Percentiles rank a stretch among this genome's conserved stretches.
Evolutionary conservation across 2,329 filamentous ascomycete species (phyloP).

Genomic region (Cercospora berteroae): DNA sequence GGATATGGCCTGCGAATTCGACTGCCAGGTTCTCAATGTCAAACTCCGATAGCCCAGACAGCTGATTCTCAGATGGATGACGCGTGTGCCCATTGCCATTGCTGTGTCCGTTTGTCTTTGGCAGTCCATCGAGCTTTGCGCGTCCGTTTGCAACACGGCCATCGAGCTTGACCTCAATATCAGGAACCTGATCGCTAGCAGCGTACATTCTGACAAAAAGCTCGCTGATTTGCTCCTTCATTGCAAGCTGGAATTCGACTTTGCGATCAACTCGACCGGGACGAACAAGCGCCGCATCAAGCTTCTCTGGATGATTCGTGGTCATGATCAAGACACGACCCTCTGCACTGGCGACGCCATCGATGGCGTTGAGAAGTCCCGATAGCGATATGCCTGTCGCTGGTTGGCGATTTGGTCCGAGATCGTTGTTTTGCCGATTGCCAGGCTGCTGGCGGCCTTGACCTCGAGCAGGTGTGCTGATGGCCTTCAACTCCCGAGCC

Average conservation of each 20-base stretch:
- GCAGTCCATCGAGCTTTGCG: constrained; percentile 12
- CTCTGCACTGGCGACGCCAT: constrained; percentile 77
- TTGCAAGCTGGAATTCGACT: constrained; percentile 57
- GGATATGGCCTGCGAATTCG: constrained; percentile 48
- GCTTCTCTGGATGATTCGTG: constrained; percentile 69
- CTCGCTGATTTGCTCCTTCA: constrained; percentile 42
- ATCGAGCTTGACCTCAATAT: constrained; percentile 13
- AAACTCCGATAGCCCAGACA: constrained; percentile 19
- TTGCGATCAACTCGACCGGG: constrained; percentile 70
- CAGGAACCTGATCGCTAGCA: constrained; percentile 26
- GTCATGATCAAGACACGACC: constrained; percentile 80
- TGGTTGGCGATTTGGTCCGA: constrained; percentile 22
- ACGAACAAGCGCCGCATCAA: constrained; percentile 65
- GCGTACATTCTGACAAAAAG: constrained; percentile 44
- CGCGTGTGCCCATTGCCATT: constrained; percentile 18
- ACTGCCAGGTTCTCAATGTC: constrained; percentile 44
- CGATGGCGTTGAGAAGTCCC: constrained; percentile 78
- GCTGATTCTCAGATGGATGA: constrained; percentile 11
- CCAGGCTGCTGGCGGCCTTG: constrained; percentile 4
- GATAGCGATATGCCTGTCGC: constrained; percentile 70
- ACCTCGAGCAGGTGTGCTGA: constrained; percentile 15
- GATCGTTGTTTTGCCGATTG: background rate
- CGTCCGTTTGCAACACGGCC: background rate
- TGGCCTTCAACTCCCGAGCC: constrained; percentile 30
- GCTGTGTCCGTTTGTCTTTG: constrained; percentile 8